Base-by-base conservation (phyloP, 1,139 yeast species). In the Candida dubliniensis region DNA sequence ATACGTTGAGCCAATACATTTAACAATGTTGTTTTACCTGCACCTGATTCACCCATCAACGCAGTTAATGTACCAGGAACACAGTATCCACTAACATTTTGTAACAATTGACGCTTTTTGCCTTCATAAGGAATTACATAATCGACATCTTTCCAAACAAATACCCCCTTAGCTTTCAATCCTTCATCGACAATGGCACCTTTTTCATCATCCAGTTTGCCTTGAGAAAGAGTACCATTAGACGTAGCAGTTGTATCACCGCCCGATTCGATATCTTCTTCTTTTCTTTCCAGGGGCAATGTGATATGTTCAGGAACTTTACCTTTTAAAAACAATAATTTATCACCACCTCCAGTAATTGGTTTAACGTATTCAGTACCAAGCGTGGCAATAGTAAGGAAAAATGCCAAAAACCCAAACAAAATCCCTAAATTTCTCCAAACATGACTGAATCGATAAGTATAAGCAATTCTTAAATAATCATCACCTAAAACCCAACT, bases 1-100 rank as follows among this genome's bases (percentile, higher is more conserved):
- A 77, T 71, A 60, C 87, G 69, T 55, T 79, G 82, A 12, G 87
- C 81, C 47, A 82, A 67, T 40, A 76, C 76, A 54, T 81, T 80
- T 48, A 82, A 68, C 48, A 82, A 65, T 7, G 87, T 82, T 1
- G 87, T 82, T 60, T 81, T 81, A 58, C 87, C 87, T 38, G 86
- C 86, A 57, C 87, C 87, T 25, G 86, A 81, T 49, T 77, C 84
- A 50, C 87, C 87, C 85, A 82, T 81, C 36, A 82, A 68, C 8
- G 93, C 93, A 34, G 90, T 84, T 52, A 84, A 66, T 29, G 81
- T 77, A 52, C 87, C 87, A 12, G 87, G 87, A 50, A 79, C 76
- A 55, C 82, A 82, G 60, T 71, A 83, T 34, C 88, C 89, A 50
- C 79, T 81, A 41, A 83, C 77, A 57, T 77, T 71, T 48, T 79